These are phyloP conservation scores for Candida anutae DNA, from an alignment of 1,139 yeast genomes.

Conservation along the genomic window DNA sequence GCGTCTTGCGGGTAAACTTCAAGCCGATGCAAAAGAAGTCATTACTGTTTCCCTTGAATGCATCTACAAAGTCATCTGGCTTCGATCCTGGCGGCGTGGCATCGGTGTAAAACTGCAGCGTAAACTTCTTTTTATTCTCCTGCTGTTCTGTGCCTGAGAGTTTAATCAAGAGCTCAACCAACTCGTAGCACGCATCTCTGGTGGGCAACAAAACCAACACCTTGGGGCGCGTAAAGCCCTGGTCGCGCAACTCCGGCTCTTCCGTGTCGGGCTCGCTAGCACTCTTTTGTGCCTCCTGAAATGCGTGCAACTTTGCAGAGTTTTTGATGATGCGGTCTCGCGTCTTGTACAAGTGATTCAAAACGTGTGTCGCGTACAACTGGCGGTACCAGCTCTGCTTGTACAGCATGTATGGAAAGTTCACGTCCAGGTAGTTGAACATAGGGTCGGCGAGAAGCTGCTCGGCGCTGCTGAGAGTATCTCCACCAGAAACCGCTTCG, in stretches of 20 bases:
- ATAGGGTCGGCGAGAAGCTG: constrained; percentile 45
- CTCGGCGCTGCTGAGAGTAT: constrained; percentile 16
- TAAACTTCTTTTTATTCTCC: constrained; percentile 75
- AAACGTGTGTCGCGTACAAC: constrained; percentile 60
- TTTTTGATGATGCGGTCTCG: constrained; percentile 76
- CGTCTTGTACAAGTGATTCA: constrained; percentile 82
- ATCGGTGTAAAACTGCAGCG: constrained; percentile 55
- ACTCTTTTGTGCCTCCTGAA: constrained; percentile 34
- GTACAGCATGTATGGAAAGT: constrained; percentile 44
- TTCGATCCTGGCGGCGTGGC: constrained; percentile 51
- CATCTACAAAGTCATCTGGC: constrained; percentile 74
- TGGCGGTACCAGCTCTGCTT: constrained; percentile 48
- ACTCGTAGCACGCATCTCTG: constrained; percentile 65
- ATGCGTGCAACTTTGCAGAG: constrained; percentile 47
- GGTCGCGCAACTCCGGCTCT: constrained; percentile 68
- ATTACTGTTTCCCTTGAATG: constrained; percentile 83
- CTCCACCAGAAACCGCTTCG: constrained; percentile 7
- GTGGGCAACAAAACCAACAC: constrained; percentile 80
- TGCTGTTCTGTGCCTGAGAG: constrained; percentile 66
- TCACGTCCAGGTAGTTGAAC: constrained; percentile 65
- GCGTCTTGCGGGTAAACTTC: constrained; percentile 80
- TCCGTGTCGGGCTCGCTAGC: constrained; percentile 35
- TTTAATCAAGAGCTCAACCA: constrained; percentile 55
- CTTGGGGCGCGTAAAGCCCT: constrained; percentile 93
- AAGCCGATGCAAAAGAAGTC: constrained; percentile 88